These are phyloP conservation scores for Tolypocladium endophyticum DNA, from an alignment of 2,329 filamentous ascomycete species.

Conservation along the genomic window DNA sequence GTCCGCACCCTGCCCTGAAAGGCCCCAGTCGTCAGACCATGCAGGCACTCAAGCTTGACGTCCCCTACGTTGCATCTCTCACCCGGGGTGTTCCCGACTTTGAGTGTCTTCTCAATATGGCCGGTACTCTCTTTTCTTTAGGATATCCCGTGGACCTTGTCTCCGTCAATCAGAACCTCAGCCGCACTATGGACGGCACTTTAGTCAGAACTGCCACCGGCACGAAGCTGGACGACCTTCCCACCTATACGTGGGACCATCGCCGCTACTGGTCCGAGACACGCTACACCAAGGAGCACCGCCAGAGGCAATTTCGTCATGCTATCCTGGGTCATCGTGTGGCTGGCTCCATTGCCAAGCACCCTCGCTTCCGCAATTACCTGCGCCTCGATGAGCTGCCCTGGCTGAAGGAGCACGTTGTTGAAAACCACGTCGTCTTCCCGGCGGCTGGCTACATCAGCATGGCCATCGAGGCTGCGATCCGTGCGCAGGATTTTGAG, in stretches of 20 bases:
- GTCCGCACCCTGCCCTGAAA: background rate
- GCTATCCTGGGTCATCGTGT: background rate
- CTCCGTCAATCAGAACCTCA: background rate
- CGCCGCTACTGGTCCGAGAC: background rate
- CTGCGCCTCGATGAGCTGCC: background rate
- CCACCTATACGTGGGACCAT: background rate
- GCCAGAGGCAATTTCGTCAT: background rate
- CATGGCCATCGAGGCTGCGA: conserved; percentile 18
- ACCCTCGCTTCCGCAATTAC: background rate
- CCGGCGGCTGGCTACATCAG: background rate
- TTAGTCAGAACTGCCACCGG: background rate
- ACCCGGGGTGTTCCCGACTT: background rate
- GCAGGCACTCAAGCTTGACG: background rate
- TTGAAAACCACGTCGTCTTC: background rate
- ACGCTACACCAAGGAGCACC: background rate
- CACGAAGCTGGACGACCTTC: background rate
- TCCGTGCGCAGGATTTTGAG: conserved; percentile 6
- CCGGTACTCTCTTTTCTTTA: background rate
- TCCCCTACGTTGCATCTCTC: background rate
- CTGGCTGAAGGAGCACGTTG: background rate
- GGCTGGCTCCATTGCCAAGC: background rate
- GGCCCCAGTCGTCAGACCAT: background rate
- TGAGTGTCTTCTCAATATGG: background rate
- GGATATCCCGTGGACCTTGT: background rate
- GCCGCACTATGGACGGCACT: background rate